Base-by-base conservation (phyloP, 306 rosid species). In the Purshia tridentata region DNA sequence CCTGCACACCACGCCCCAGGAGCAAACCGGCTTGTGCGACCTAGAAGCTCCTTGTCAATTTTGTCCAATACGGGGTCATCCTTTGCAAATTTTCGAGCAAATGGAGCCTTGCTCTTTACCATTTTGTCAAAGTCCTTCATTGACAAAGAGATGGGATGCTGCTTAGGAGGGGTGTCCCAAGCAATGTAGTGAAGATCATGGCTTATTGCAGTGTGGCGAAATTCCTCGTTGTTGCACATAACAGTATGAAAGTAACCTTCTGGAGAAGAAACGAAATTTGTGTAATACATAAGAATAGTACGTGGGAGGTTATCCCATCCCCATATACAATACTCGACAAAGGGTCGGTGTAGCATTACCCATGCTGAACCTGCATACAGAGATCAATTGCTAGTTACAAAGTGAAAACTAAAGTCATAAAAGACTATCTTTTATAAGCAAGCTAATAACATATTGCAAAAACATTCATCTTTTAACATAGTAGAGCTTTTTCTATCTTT, bases 121-220 rank as follows among this genome's bases (percentile, higher is more conserved):
- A 91, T 94, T 73, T 84, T 88, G 55, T 87, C 86, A 15, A 87
- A 94, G 79, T 91, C 91, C 85, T 88, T 91, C 88, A 80, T 81
- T 35, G 96, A 81, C 84, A 94, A 76, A 12, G 83, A 71, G 55
- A 72, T 56, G 35, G 99, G 99, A 61, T 94, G 99, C 83, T 94
- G 99, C 96, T 90, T 94, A 12, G 99, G 99, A 41, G 99, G 98
- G 59, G 16, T 91, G 93, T 91, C 99, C 99, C 99, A 94, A 55
- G 96, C 99, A 67, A 94, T 94, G 89, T 88, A 91, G 85, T 94
- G 99, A 70, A 94, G 99, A 82, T 94, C 98, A n/a, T 94, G 99
- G 77, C 91, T 78, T 71, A 86, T 74, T 6, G 88, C 91, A 0
- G 96, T 82, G 72, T 86, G 88, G 1, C 82, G 85, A 77, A 86